Base-by-base conservation (phyloP, 805 yeast species). In the Pichia membranifaciens region DNA sequence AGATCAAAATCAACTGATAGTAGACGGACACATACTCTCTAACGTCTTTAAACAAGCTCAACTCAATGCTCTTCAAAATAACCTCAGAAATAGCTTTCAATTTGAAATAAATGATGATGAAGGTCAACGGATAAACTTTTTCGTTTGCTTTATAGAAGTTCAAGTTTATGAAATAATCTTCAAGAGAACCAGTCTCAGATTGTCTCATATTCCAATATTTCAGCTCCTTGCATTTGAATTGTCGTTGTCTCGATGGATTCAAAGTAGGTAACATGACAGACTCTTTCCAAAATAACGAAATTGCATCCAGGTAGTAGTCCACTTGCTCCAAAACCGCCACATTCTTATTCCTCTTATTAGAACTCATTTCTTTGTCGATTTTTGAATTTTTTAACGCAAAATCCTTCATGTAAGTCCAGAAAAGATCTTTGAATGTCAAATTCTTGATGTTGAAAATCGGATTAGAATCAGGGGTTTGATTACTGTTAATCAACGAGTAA, bases 231-330 rank as follows among this genome's bases (percentile, higher is more conserved):
- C 81, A 68, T 57, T 83, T 66, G 52, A 84, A 77, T 60, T 87
- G 96, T 52, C 96, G 78, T 58, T 87, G 89, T 47, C 96, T 74
- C 43, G 95, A 79, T 32, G 88, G 81, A 57, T 91, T 91, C 61
- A 82, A 83, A 5, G 79, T 28, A 41, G 49, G 50, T 23, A 48
- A 17, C 20, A 43, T 39, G 4, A 39, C 7, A 7, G 40, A 20
- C 31, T 48, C 50, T 28, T 34, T 48, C 41, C 43, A 48, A n/a
- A 48, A 29, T 15, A 33, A 20, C 12, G 50, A 34, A 18, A 48
- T 33, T 3, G 47, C 36, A 20, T 48, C 50, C 17, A 48, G 13
- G 32, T 48, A 48, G 35, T 39, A 48, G 70, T 16, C 66, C 55
- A 10, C 69, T 66, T 44, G 73, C 70, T 21, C 74, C 58, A 68